Base-by-base conservation (phyloP, 345 rosid species). In the Capsella bursapastoris region DNA sequence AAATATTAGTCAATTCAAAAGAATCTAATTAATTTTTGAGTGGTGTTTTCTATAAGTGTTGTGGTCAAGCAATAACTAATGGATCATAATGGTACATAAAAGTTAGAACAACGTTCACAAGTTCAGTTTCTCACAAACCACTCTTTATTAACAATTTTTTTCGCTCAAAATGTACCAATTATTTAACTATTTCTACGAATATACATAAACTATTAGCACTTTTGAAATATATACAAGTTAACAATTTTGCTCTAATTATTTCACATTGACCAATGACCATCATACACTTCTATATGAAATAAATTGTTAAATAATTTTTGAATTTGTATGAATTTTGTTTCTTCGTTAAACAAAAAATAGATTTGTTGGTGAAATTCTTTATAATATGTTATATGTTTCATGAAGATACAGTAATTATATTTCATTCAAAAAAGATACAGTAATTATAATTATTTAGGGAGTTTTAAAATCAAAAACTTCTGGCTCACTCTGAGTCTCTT, bases 21-120 rank as follows among this genome's bases (percentile, higher is more conserved):
- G 4, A 22, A 22, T 9, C 8, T 22, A 41, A 72, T 13, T 43
- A 61, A 71, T 7, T 22, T 38, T 0, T 12, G n/a, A 38, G 5
- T 48, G 8, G 16, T 60, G 1, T 70, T 29, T 32, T 57, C 5
- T 14, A 50, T 28, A 11, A 62, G 16, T 63, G n/a, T 27, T 28
- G 29, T 41, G 61, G 76, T 72, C 62, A 63, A 72, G 44, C 55
- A 52, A 34, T 34, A 34, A 34, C 15, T 50, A 38, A 61, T 22
- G 34, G 22, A 6, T 25, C 34, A 40, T 32, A 31, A 55, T 28
- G 38, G 38, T 31, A 31, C 38, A 13, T 14, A 31, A 56, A 4
- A 56, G 22, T 32, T 53, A 11, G 34, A 53, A 27, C 15, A 53
- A 53, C 57, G 27, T 47, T 47, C 16, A 3, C 0, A 13, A 11